These are phyloP conservation scores for Amaranthus cruentus DNA, from an alignment of 148 eudicot species.

Conservation along the genomic window DNA sequence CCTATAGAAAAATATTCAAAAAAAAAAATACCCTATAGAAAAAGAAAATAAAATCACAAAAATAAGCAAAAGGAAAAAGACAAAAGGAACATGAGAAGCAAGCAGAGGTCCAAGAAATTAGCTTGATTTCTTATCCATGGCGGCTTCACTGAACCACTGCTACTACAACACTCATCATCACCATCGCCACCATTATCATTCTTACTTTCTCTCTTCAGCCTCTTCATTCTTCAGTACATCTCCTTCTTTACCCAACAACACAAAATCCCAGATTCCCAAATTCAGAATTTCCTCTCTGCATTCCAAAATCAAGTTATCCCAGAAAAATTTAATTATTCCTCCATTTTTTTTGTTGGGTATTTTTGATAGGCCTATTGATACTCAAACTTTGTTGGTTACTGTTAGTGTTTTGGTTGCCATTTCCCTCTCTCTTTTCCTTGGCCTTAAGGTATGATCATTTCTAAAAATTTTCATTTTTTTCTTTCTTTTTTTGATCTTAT, in stretches of 20 bases:
- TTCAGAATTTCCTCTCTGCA: constrained; percentile 16
- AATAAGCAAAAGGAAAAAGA: background rate
- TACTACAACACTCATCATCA: constrained; percentile 18
- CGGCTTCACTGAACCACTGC: constrained; percentile 36
- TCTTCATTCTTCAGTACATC: constrained; percentile 7
- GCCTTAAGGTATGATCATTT: constrained; percentile 58
- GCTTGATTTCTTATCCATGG: constrained; percentile 36
- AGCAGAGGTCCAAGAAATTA: constrained; percentile 16
- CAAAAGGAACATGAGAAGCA: background rate
- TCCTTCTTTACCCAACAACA: constrained; percentile 1
- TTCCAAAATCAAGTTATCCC: constrained; percentile 26
- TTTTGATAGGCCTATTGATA: constrained; percentile 56
- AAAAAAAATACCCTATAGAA: too few relatives aligned
- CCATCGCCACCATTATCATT: constrained; percentile 18
- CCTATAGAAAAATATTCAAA: too few relatives aligned
- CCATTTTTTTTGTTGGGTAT: constrained; percentile 51
- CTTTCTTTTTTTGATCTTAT: background rate
- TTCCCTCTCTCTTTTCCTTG: constrained; percentile 75
- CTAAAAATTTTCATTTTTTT: background rate
- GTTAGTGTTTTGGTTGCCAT: constrained; percentile 78
- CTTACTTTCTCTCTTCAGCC: constrained; percentile 23
- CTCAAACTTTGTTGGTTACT: constrained; percentile 65
- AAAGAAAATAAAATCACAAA: background rate
- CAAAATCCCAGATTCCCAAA: constrained; percentile 17
- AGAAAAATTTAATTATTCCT: constrained; percentile 36